Conservation (phyloP, 179 eudicot species). For the Silene coronaria region DNA sequence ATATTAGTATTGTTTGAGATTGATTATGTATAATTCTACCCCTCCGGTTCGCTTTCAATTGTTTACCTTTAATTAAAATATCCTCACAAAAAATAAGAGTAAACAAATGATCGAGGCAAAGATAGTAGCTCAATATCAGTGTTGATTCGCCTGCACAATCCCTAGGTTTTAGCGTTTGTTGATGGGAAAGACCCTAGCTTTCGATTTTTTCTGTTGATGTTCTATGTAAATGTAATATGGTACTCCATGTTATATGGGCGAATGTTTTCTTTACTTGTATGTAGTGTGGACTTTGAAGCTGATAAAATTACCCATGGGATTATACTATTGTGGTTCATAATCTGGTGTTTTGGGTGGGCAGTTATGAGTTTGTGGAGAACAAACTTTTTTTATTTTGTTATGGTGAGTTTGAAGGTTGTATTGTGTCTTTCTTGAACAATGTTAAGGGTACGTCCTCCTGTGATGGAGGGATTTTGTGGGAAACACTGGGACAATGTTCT, state of each 20-base stretch:
- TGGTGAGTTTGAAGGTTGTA: background rate
- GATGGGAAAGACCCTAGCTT: background rate
- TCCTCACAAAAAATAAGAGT: too few relatives aligned
- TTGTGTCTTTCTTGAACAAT: background rate
- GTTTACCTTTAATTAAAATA: too few relatives aligned
- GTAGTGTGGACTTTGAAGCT: background rate
- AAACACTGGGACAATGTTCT: too few relatives aligned
- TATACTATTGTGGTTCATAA: background rate
- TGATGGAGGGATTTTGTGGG: too few relatives aligned
- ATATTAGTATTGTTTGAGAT: background rate
- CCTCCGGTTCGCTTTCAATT: too few relatives aligned
- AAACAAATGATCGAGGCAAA: too few relatives aligned
- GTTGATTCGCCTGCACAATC: background rate
- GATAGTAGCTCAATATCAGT: background rate
- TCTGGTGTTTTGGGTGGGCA: background rate
- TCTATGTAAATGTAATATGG: background rate
- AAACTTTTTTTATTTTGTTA: background rate
- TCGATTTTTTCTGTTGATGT: background rate
- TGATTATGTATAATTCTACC: background rate
- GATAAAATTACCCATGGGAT: background rate
- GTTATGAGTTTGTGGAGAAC: background rate
- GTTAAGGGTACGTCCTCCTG: too few relatives aligned
- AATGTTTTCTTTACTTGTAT: too few relatives aligned
- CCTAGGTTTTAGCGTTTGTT: background rate
- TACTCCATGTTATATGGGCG: too few relatives aligned